phyloP scores from a whole-genome alignment of 2,329 filamentous ascomycete species.

The Trichoderma koningiopsis region DNA sequence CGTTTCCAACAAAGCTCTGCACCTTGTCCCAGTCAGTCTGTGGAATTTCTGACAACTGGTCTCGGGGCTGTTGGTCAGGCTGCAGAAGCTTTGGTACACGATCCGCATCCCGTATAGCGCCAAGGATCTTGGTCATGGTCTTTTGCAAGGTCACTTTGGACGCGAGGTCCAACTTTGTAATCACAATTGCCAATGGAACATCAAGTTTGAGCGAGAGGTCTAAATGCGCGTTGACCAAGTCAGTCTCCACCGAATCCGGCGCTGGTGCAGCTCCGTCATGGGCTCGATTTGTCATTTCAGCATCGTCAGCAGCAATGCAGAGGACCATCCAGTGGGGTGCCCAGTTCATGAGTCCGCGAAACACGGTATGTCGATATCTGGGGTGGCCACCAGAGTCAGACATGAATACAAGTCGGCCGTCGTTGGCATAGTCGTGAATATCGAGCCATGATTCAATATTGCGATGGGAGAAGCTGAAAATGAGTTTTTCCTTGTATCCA shows the following conservation, averaged over 20 bases:
- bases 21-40: slow-evolving; percentile 60
- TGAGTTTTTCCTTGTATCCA: slow-evolving; percentile 66
- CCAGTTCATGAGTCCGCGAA: slow-evolving; percentile 92
- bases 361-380: slow-evolving; percentile 82
- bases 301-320: slow-evolving; percentile 80
- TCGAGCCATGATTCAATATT: slow-evolving; percentile 94
- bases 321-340: slow-evolving; percentile 91
- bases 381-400: slow-evolving; percentile 92
- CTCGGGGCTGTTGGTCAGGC: slow-evolving; percentile 50
- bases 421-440: slow-evolving; percentile 77
- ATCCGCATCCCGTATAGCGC: slow-evolving; percentile 73
- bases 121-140: slow-evolving; percentile 72
- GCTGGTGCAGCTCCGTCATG: slow-evolving; percentile 7
- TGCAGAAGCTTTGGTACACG: slow-evolving; percentile 74
- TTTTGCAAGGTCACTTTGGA: slow-evolving; percentile 70
- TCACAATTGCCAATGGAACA: slow-evolving; percentile 75
- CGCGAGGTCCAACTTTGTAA: slow-evolving; percentile 90
- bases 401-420: slow-evolving; percentile 79
- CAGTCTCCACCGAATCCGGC: slow-evolving; percentile 52
- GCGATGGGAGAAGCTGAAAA: slow-evolving; percentile 83
- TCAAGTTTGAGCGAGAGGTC: slow-evolving; percentile 81
- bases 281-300: slow-evolving; percentile 45
- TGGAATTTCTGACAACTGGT: slow-evolving; percentile 60
- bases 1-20: slow-evolving; percentile 54
- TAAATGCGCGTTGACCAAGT: slow-evolving; percentile 78